These are phyloP conservation scores for Stephania yunnanensis DNA, from an alignment of 164 flowering plant genomes.

Conservation along the genomic window DNA sequence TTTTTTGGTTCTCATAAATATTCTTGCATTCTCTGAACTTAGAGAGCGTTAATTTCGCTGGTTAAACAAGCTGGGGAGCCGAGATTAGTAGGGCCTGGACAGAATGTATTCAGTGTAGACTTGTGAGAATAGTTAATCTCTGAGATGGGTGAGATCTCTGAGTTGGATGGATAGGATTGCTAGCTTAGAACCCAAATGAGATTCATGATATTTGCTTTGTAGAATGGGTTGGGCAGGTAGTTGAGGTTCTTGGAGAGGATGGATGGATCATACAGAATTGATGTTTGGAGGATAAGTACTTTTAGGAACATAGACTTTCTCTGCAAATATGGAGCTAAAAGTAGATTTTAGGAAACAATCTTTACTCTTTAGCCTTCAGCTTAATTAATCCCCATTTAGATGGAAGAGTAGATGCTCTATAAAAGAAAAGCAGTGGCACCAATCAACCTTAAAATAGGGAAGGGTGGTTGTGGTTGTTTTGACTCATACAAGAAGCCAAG, in stretches of 20 bases:
- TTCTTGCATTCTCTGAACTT: no score
- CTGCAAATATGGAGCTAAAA: background rate
- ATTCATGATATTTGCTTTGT: no score
- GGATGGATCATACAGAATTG: background rate
- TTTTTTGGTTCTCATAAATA: no score
- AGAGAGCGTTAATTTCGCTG: background rate
- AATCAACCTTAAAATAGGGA: no score
- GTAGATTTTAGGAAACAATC: background rate
- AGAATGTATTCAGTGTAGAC: background rate
- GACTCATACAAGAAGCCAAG: no score
- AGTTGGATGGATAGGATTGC: background rate
- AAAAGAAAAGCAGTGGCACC: no score
- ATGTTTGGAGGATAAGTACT: background rate
- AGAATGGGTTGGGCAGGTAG: no score
- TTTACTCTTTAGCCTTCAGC: background rate
- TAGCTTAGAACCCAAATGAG: background rate
- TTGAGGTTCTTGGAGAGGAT: background rate
- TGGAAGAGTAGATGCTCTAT: no score
- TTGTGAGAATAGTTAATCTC: background rate
- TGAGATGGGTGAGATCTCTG: background rate
- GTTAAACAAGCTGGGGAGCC: background rate
- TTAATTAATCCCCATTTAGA: no score
- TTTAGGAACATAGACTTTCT: background rate
- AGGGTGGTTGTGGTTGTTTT: no score
- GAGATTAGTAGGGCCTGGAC: background rate